phyloP scores from a whole-genome alignment of 2,329 filamentous ascomycete species.

The Diaporthe vexans region DNA sequence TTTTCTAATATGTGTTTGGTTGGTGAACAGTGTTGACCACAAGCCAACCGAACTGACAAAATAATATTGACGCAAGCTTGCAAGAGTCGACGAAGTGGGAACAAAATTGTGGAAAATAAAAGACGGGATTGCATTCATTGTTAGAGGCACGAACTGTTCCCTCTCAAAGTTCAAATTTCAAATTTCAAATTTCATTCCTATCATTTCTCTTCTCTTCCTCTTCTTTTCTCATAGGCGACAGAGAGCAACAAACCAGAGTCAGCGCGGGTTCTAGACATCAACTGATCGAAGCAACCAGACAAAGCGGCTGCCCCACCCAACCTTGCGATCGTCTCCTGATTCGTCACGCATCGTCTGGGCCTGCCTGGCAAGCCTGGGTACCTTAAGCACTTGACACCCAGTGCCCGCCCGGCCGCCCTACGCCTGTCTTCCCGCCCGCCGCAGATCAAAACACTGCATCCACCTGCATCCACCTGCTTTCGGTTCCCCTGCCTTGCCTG shows the following conservation, averaged over 20 bases:
- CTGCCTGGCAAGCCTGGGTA: background rate
- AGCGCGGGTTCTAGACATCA: background rate
- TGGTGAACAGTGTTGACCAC: background rate
- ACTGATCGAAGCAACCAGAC: constrained; percentile 13
- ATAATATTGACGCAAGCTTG: background rate
- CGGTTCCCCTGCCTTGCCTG: background rate
- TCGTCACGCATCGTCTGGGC: background rate
- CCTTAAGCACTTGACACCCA: background rate
- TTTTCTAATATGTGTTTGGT: background rate
- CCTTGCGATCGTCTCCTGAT: constrained; percentile 38
- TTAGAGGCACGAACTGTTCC: background rate
- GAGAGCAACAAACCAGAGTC: background rate
- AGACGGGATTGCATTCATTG: background rate
- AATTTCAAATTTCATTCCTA: background rate
- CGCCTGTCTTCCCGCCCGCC: constrained; percentile 10
- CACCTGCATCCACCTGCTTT: constrained; percentile 6
- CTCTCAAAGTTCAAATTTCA: background rate
- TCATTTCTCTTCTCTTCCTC: background rate
- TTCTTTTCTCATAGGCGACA: too few species aligned
- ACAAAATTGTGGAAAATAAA: background rate
- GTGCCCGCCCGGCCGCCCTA: background rate
- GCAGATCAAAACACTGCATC: constrained; percentile 25
- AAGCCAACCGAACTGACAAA: background rate
- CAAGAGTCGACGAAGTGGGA: background rate
- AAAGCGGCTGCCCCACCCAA: constrained; percentile 8